Evolutionary conservation across 768 basidiomycete genomes (phyloP).

Genomic region (Pleurotus pulmonarius): DNA sequence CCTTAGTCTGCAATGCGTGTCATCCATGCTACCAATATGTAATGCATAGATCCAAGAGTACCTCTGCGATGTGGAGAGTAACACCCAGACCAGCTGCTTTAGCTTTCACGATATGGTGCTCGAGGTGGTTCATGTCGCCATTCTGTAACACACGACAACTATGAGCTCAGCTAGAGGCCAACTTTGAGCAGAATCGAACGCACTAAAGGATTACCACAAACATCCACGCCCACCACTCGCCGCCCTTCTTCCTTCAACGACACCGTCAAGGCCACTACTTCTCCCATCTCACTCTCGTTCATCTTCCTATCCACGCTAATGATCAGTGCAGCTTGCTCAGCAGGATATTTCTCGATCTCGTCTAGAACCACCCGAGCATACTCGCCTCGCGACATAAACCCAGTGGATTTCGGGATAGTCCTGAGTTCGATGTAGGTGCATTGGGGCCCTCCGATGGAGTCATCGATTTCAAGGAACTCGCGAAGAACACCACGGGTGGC

Average conservation of each 20-base stretch:
- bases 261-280: conserved; percentile 57
- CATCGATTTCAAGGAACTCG: conserved; percentile 49
- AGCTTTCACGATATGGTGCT: conserved; percentile 47
- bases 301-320: conserved; percentile 78
- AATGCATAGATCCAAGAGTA: conserved; percentile 19
- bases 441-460: conserved; percentile 31
- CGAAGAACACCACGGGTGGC: conserved; percentile 65
- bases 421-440: conserved; percentile 80
- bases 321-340: conserved; percentile 53
- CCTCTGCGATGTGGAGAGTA: conserved; percentile 87
- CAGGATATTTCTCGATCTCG: conserved; percentile 56
- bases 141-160: conserved; percentile 21
- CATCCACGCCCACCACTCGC: conserved; percentile 72
- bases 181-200: conserved; percentile 5
- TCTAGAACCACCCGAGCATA: conserved; percentile 68
- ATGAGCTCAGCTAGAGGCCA: neutral
- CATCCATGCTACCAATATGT: no score
- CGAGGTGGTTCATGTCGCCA: conserved; percentile 53
- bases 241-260: conserved; percentile 51
- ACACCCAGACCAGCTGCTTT: conserved; percentile 60
- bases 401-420: conserved; percentile 65
- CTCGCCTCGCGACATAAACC: conserved; percentile 49
- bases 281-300: conserved; percentile 42
- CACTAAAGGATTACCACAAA: conserved; percentile 71
- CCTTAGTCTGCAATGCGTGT: neutral